These are phyloP conservation scores for Fusarium siculi DNA, from an alignment of 2,329 filamentous ascomycete genomes.

Conservation along the genomic window DNA sequence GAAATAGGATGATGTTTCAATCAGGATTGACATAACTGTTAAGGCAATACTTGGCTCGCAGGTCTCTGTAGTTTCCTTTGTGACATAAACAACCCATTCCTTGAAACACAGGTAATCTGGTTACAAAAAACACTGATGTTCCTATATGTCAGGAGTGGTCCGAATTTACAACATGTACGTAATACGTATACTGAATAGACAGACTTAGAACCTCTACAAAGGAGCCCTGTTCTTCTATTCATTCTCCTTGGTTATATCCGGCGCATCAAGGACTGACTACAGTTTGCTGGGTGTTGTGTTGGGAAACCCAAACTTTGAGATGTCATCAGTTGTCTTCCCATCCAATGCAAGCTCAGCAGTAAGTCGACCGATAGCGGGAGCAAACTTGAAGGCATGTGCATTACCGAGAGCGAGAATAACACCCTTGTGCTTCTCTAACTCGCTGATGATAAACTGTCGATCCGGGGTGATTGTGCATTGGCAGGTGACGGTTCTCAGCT, in stretches of 20 bases:
- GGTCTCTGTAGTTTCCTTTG: constrained; percentile 13
- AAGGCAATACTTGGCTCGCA: constrained; percentile 14
- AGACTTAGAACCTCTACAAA: background rate
- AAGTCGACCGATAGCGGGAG: background rate
- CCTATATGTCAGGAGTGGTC: background rate
- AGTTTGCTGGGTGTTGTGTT: background rate
- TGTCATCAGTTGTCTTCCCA: constrained; percentile 19
- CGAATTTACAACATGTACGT: background rate
- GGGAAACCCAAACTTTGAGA: constrained; percentile 30
- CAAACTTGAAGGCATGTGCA: background rate
- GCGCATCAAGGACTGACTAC: background rate
- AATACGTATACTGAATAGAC: background rate
- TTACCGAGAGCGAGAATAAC: background rate
- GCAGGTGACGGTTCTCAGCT: too few relatives aligned
- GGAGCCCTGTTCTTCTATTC: background rate
- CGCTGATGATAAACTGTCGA: background rate
- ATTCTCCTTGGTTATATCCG: background rate
- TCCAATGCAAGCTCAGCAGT: background rate
- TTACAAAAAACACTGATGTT: background rate
- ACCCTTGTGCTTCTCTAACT: background rate
- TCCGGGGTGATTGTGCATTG: background rate
- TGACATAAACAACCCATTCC: background rate
- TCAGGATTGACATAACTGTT: constrained; percentile 12
- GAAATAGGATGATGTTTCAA: constrained; percentile 22
- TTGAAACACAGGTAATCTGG: background rate